phyloP scores from a whole-genome alignment of 116 monocot species.

The Posidonia oceanica region DNA sequence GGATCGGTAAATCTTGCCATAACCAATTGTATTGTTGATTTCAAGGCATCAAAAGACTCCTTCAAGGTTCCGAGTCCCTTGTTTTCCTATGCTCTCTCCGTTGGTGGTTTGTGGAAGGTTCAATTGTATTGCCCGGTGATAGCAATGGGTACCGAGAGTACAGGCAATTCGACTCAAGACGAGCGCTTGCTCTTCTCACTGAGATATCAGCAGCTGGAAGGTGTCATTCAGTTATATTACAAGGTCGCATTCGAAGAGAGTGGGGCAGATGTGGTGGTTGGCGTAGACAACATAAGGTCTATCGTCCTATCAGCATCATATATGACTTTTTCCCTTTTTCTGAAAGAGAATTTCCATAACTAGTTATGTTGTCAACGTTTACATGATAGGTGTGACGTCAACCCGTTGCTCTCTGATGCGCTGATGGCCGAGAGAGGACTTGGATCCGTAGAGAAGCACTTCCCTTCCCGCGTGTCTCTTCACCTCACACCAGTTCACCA shows the following conservation, averaged over 20 bases:
- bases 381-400: conserved; percentile 48
- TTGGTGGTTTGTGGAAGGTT: conserved; percentile 58
- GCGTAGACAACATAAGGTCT: conserved; percentile 64
- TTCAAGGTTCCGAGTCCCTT: conserved; percentile 25
- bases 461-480: conserved; percentile 52
- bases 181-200: conserved; percentile 66
- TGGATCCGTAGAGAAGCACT: conserved; percentile 64
- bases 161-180: conserved; percentile 25
- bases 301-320: background rate
- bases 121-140: conserved; percentile 61
- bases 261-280: conserved; percentile 50
- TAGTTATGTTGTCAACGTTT: background rate
- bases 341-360: background rate
- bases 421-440: conserved; percentile 49
- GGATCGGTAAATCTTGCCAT: conserved; percentile 49
- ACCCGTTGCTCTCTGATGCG: conserved; percentile 33
- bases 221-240: conserved; percentile 64
- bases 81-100: conserved; percentile 59
- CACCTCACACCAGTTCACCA: conserved; percentile 53
- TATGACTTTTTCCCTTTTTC: background rate
- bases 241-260: conserved; percentile 27
- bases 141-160: conserved; percentile 37
- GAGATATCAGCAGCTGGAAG: conserved; percentile 64
- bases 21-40: conserved; percentile 51
- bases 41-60: conserved; percentile 14